Evolutionary conservation across 768 basidiomycete species (phyloP), one percentile per base, ranked within the genome.

Genomic region (Tulasnella calospora): DNA sequence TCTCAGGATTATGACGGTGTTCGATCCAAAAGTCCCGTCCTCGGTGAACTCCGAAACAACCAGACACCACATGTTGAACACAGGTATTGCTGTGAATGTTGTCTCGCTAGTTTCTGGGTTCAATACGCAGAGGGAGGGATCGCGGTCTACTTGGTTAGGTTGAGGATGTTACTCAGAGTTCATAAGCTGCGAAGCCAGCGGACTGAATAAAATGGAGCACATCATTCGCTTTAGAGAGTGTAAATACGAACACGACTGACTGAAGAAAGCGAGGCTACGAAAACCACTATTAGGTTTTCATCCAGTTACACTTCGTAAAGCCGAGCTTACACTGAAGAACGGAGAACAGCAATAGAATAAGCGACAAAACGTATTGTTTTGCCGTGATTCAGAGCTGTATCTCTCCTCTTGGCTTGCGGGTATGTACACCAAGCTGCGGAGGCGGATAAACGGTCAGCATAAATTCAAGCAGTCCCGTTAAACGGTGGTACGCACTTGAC

Each of bases 401-500:
- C 47, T 78, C 77, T 55, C 77, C 77, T 72, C 77, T 23, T 70
- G 77, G 77, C 47, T 71, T 70, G 8, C 77, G 69, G 23, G 71
- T 41, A 23, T 69, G 61, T 27, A 78, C 17, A 51, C 67, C 67
- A 71, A 78, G 33, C 77, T 78, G 23, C 15, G 36, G 76, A 21
- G n/a, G 27, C 13, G 33, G 15, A 23, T 70, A 38, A 40, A 38
- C 21, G 69, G 19, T 71, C 41, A 35, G 77, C 35, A 27, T 21
- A 2, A 0, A 27, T 12, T 15, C 21, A 1, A 44, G 2, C 17
- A 27, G 69, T 41, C 2, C 44, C 7, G 13, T 19, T 40, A 17
- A 1, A 36, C 33, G 12, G 13, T 10, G 6, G 2, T 21, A 82
- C 83, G 79, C 80, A 85, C 85, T 81, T 86, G 85, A 78, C 83